These are phyloP conservation scores for Colletotrichum sp. DNA, from an alignment of 2,329 filamentous ascomycete species.

Conservation along the genomic window DNA sequence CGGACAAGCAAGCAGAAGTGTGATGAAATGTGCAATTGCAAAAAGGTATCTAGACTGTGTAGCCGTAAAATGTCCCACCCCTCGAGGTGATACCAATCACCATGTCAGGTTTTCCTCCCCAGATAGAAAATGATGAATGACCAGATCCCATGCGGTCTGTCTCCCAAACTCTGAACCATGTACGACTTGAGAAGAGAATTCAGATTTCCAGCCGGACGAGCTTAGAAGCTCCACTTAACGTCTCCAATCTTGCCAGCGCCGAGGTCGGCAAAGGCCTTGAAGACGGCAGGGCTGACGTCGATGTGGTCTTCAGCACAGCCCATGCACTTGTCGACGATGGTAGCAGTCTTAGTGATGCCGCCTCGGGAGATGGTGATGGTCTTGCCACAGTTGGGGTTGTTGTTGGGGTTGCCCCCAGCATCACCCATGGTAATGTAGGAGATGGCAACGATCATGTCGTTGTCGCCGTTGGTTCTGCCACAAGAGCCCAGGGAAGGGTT, in stretches of 20 bases:
- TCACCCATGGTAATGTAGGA: constrained; percentile 18
- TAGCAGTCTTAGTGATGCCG: not conserved
- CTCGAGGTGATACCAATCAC: not conserved
- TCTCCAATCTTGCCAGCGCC: not conserved
- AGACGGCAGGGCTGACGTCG: constrained; percentile 11
- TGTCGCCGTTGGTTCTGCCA: not conserved
- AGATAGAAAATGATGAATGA: not conserved
- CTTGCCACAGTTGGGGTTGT: constrained; percentile 12
- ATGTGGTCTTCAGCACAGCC: not conserved
- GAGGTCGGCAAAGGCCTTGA: not conserved
- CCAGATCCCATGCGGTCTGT: not conserved
- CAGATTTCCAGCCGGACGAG: not conserved
- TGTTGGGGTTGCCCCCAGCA: not conserved
- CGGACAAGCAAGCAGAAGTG: not conserved
- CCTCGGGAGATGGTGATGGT: not conserved
- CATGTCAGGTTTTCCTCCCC: not conserved
- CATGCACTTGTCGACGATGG: constrained; percentile 18
- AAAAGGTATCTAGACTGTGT: not conserved
- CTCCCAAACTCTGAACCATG: not conserved
- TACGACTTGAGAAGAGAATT: not conserved
- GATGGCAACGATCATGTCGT: constrained; percentile 4
- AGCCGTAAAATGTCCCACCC: not conserved
- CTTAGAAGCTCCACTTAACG: not conserved
- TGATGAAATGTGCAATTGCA: not conserved
- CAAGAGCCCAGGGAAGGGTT: constrained; percentile 13